Evolutionary conservation across 1,284 basidiomycete species (phyloP).

Genomic region (Naganishia sp.): DNA sequence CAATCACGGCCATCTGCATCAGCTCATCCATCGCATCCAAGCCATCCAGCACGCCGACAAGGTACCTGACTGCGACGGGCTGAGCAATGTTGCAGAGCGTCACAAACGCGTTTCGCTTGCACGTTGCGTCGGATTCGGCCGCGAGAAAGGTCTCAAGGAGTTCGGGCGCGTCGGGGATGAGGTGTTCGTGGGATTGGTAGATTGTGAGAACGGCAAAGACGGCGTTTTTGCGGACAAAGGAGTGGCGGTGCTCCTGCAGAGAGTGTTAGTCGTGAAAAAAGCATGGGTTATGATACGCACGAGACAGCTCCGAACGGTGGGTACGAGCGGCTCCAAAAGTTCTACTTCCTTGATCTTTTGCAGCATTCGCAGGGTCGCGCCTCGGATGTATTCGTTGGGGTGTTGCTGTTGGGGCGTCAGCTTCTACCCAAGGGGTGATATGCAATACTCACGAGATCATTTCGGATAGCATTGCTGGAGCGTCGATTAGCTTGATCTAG

Average conservation of each 20-base stretch:
- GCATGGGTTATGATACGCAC: constrained; percentile 40
- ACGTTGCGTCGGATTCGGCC: constrained; percentile 95
- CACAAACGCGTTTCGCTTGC: constrained; percentile 96
- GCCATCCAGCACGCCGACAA: constrained; percentile 80
- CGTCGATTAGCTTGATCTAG: background rate
- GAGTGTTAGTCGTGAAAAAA: background rate
- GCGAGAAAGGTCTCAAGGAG: constrained; percentile 95
- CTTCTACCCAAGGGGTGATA: background rate
- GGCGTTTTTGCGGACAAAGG: constrained; percentile 97
- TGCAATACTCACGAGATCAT: constrained; percentile 75
- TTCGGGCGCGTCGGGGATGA: constrained; percentile 96
- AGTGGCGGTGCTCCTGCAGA: constrained; percentile 84
- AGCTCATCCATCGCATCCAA: constrained; percentile 85
- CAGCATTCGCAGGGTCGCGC: constrained; percentile 92
- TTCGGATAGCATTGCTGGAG: constrained; percentile 88
- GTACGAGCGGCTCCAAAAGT: constrained; percentile 92
- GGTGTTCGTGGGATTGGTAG: constrained; percentile 88
- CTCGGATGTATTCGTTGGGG: constrained; percentile 99
- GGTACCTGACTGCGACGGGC: constrained; percentile 87
- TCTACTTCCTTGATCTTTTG: constrained; percentile 95
- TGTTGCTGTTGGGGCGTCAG: constrained; percentile 70
- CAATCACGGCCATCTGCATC: constrained; percentile 94
- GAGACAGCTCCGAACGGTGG: constrained; percentile 88
- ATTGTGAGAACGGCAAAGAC: constrained; percentile 95
- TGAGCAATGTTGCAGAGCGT: constrained; percentile 88